phyloP scores from a whole-genome alignment of 2,329 filamentous ascomycete species.

The Diaporthe sp. region DNA sequence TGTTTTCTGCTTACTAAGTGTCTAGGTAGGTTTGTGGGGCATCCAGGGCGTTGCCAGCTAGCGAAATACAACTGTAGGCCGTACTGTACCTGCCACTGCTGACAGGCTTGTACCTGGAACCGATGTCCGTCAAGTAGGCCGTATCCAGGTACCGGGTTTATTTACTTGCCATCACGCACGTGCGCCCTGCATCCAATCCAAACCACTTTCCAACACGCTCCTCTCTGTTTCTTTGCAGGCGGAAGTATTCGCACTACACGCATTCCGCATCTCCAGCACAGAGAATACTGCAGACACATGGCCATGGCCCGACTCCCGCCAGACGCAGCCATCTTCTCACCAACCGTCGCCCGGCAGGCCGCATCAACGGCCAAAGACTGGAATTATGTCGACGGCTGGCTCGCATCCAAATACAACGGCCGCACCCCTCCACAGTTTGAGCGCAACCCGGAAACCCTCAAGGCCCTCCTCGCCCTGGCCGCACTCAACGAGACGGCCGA shows the following conservation, averaged over 20 bases:
- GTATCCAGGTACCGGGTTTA: background rate
- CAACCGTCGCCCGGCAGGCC: constrained; percentile 78
- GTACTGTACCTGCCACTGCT: too few species aligned
- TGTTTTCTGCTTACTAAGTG: too few species aligned
- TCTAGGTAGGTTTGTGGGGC: too few species aligned
- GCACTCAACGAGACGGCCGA: constrained; percentile 83
- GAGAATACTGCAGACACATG: background rate
- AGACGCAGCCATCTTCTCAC: constrained; percentile 73
- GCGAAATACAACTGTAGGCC: too few species aligned
- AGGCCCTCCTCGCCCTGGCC: constrained; percentile 79
- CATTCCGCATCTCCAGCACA: background rate
- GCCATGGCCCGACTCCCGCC: constrained; percentile 54
- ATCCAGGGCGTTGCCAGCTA: too few species aligned
- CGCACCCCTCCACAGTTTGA: constrained; percentile 80
- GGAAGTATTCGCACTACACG: too few species aligned
- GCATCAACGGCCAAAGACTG: constrained; percentile 90
- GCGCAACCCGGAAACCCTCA: constrained; percentile 86
- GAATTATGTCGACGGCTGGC: constrained; percentile 89
- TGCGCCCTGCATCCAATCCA: background rate
- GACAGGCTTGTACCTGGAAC: background rate
- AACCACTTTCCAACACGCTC: background rate
- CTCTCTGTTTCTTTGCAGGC: background rate
- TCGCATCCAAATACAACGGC: constrained; percentile 76
- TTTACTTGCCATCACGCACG: background rate
- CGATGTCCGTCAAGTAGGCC: background rate